Base-by-base conservation (phyloP, 2,329 filamentous ascomycete species). In the Cadophora malorum region DNA sequence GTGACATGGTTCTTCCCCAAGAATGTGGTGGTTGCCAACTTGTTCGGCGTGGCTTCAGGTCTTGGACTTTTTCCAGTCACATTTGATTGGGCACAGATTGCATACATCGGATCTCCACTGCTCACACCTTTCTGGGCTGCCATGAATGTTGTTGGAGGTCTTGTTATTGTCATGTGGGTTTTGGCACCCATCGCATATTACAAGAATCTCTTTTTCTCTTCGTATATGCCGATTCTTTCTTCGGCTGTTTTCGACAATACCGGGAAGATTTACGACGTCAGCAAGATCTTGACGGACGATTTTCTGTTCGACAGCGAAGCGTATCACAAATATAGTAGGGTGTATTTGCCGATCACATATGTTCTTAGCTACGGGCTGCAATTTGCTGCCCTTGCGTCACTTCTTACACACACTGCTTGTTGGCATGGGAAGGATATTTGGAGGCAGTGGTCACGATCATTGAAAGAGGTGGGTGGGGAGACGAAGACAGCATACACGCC, bases 51-150 rank as follows among this genome's bases (percentile, higher is more conserved):
- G 19, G 86, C 89, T n/a, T 95, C 93, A 1, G 93, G 93, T 2
- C 84, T 97, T 16, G 93, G 93, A 0, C 81, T 97, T 41, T 93
- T 96, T 70, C 93, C 93, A 0, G 78, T 97, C 74, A 96, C 93
- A 0, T 96, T 97, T 75, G 93, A 97, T 80, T 97, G 93, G 93
- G 91, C 92, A 0, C 93, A 97, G 76, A 90, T 97, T 70, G 93
- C 93, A 0, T 90, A 78, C 76, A 96, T 96, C 73, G 93, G 93
- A 19, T 96, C 92, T 4, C 93, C 91, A 0, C 82, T 96, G 7
- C 84, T 96, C 19, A 93, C 93, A 0, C 93, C 93, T 0, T 96
- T 95, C 79, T 94, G 93, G 92, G 91, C 92, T 50, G 90, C 92
- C 9, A 88, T 94, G 80, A 96, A 96, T 75, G 92, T 96, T 47